Evolutionary conservation across 345 rosid genomes (phyloP).

Genomic region (Triadica sebifera): DNA sequence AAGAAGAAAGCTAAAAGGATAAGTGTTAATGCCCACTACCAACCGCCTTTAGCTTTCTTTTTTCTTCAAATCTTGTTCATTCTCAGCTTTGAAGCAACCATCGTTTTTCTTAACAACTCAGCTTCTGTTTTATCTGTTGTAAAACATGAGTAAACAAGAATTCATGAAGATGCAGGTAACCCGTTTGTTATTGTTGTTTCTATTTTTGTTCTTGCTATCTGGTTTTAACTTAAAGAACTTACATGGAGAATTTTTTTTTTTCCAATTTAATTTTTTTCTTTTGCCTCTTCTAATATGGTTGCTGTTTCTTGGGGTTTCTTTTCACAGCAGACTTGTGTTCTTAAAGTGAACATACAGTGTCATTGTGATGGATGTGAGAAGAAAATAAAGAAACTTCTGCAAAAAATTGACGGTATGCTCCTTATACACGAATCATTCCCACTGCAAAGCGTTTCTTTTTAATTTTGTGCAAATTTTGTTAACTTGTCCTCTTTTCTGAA

Average conservation of each 20-base stretch:
- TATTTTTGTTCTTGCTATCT: no score
- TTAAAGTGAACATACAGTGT: constrained; percentile 67
- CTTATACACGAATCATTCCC: neutral
- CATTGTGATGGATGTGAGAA: constrained; percentile 94
- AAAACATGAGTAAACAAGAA: constrained; percentile 69
- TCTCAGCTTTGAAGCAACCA: constrained; percentile 21
- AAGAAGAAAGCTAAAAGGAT: neutral
- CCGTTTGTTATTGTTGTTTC: neutral
- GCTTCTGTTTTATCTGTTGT: constrained; percentile 5
- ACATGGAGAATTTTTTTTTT: neutral
- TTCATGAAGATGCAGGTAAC: constrained; percentile 74
- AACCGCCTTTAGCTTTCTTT: constrained; percentile 32
- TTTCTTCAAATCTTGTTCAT: constrained; percentile 10
- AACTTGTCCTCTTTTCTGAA: constrained; percentile 5
- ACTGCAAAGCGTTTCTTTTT: constrained; percentile 17
- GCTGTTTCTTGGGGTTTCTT: constrained; percentile 7
- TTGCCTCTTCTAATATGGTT: neutral
- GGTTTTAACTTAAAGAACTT: neutral
- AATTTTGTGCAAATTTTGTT: neutral
- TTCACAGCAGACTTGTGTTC: constrained; percentile 68
- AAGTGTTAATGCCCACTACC: constrained; percentile 29
- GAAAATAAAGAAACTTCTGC: constrained; percentile 72
- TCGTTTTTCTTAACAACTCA: neutral
- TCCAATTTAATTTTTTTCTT: neutral
- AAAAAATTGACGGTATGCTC: constrained; percentile 71